Base-by-base conservation (phyloP, 192 early-diverging fungal species). In the Cetraspora pellucida region DNA sequence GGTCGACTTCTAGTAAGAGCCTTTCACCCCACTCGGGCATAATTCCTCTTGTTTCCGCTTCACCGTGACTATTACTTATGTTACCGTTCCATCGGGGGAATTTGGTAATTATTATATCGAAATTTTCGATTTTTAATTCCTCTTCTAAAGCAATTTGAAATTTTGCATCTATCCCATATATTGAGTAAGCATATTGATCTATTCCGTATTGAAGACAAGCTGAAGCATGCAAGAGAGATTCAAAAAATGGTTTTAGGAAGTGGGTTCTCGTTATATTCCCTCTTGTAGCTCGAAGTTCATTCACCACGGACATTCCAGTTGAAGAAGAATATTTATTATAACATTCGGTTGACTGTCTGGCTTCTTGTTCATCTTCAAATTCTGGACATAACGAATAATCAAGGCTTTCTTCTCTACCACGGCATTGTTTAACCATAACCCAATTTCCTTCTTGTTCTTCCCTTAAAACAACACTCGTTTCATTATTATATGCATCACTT, bases 181-280 rank as follows among this genome's bases (percentile, higher is more conserved):
- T 63, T 31, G 74, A 74, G 61, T 87, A 89, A 0, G 75, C 72
- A 17, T 85, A 80, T 57, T 89, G 88, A 77, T 89, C 88, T 25
- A 89, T 81, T 0, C 79, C 81, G 75, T 83, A 85, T 65, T 89
- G 88, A 54, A 88, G 79, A 30, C 81, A 68, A 10, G 82, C 78
- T 0, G 80, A 57, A 8, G 74, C 61, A 10, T 78, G 70, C 44
- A 85, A 55, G 21, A 84, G 67, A 0, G 55, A 44, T 28, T 76
- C 74, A 43, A 76, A 76, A 44, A 76, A 76, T 9, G 60, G 59
- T 37, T 66, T 64, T 63, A 76, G 54, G 0, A 64, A 43, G 2
- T 61, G 74, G 10, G 74, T 76, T 65, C 61, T 76, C 2, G 57
- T 67, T 10, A 43, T 37, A 23, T 11, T 72, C 27, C 69, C 21